Percentiles rank a stretch among this genome's conserved stretches.
Conservation (phyloP, 768 basidiomycete genomes). For the Boletus bicolor region DNA sequence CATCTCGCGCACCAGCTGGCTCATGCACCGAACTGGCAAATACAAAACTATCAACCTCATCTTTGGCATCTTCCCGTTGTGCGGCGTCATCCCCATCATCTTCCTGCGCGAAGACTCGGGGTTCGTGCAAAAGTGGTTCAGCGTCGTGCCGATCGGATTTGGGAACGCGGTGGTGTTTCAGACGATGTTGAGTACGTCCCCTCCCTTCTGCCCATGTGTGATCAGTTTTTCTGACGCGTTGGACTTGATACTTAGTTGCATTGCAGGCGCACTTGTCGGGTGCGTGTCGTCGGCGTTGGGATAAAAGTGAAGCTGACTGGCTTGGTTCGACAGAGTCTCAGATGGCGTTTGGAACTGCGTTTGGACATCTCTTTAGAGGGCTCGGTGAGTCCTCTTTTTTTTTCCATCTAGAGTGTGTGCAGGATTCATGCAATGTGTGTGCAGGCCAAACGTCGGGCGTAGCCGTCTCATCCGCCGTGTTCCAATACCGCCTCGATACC, state of each 20-base stretch:
- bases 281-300: neutral
- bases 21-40: slow-evolving; percentile 50
- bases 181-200: slow-evolving; percentile 14
- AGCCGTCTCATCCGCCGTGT: slow-evolving; percentile 21
- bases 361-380: slow-evolving; percentile 22
- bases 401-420: neutral
- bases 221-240: neutral
- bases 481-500: slow-evolving; percentile 14
- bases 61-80: slow-evolving; percentile 49
- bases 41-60: slow-evolving; percentile 46
- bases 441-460: slow-evolving; percentile 24
- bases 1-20: slow-evolving; percentile 29
- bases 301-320: neutral
- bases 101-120: slow-evolving; percentile 23
- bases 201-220: neutral
- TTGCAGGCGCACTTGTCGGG: slow-evolving; percentile 7
- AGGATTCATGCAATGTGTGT: neutral
- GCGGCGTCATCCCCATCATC: slow-evolving; percentile 39
- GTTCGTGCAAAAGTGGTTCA: slow-evolving; percentile 20
- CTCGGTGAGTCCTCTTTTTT: slow-evolving; percentile 10
- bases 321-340: slow-evolving; percentile 10
- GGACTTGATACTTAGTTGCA: neutral
- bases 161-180: slow-evolving; percentile 20
- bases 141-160: slow-evolving; percentile 17
- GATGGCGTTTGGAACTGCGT: slow-evolving; percentile 25